Evolutionary conservation across 441 rosid species (phyloP).

Genomic region (Codiaeum variegatum): DNA sequence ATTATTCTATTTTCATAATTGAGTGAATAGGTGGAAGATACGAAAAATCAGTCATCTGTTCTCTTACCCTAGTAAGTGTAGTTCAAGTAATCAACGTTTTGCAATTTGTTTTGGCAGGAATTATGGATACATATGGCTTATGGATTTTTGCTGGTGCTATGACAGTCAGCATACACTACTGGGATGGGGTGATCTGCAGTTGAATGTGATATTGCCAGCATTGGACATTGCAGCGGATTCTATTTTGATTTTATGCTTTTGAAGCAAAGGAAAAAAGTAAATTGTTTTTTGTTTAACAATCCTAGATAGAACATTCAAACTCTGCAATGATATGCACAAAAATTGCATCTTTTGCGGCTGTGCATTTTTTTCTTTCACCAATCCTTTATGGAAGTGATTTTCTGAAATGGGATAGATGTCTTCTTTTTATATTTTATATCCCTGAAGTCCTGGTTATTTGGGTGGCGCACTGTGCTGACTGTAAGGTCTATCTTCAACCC

Average conservation of each 20-base stretch:
- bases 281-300: constrained; percentile 11
- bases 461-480: no score
- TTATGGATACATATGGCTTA: neutral
- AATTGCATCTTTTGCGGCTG: neutral
- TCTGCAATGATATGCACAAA: constrained; percentile 15
- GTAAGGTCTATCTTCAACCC: no score
- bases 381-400: no score
- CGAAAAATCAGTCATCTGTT: neutral
- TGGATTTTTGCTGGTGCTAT: constrained; percentile 4
- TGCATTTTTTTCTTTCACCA: no score
- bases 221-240: constrained; percentile 16
- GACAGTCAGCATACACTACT: constrained; percentile 16
- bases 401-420: no score
- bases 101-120: constrained; percentile 30
- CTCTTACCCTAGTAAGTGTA: neutral
- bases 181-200: constrained; percentile 3
- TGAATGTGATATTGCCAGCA: constrained; percentile 13
- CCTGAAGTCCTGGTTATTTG: no score
- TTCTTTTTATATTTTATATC: no score
- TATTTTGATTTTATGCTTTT: constrained; percentile 12
- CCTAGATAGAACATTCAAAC: neutral
- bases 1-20: neutral
- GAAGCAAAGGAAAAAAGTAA: neutral
- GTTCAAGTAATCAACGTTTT: neutral
- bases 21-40: neutral